A percentile compares a stretch with the other conserved stretches of the same genome.
phyloP scores from a whole-genome alignment of 2,329 filamentous ascomycete species.

The Neonectria faginata region DNA sequence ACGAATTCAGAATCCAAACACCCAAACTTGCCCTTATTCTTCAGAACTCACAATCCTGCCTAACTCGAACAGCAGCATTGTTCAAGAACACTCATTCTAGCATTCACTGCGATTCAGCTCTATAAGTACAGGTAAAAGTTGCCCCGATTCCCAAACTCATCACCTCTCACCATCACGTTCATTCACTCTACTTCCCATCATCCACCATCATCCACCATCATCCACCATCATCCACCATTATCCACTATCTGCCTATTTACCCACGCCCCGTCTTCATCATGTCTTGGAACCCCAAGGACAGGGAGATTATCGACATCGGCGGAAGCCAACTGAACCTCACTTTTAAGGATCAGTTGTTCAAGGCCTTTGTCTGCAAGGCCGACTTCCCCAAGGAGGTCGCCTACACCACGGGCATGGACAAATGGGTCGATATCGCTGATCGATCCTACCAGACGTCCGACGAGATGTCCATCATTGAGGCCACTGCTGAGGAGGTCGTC shows the following conservation, averaged over 20 bases:
- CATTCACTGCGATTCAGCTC: background rate
- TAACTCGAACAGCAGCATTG: background rate
- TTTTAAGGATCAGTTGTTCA: constrained; percentile 22
- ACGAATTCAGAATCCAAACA: background rate
- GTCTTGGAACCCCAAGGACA: background rate
- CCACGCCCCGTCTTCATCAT: background rate
- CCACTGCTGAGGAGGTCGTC: constrained; percentile 31
- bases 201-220: background rate
- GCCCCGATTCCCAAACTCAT: background rate
- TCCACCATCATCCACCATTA: too few relatives aligned
- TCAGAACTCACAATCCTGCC: background rate
- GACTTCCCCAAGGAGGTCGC: constrained; percentile 44
- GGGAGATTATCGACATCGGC: constrained; percentile 39
- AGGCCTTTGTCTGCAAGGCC: constrained; percentile 26
- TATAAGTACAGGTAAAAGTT: background rate
- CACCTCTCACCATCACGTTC: too few relatives aligned
- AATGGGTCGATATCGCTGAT: constrained; percentile 35
- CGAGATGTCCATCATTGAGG: constrained; percentile 35
- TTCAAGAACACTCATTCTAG: background rate
- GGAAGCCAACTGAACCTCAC: constrained; percentile 26
- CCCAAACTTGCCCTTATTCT: background rate
- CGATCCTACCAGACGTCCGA: constrained; percentile 36
- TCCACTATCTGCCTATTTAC: background rate
- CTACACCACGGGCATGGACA: constrained; percentile 37
- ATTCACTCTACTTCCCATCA: background rate